Evolutionary conservation across 2,329 filamentous ascomycete genomes (phyloP).

Genomic region (Metarhizium rileyi): DNA sequence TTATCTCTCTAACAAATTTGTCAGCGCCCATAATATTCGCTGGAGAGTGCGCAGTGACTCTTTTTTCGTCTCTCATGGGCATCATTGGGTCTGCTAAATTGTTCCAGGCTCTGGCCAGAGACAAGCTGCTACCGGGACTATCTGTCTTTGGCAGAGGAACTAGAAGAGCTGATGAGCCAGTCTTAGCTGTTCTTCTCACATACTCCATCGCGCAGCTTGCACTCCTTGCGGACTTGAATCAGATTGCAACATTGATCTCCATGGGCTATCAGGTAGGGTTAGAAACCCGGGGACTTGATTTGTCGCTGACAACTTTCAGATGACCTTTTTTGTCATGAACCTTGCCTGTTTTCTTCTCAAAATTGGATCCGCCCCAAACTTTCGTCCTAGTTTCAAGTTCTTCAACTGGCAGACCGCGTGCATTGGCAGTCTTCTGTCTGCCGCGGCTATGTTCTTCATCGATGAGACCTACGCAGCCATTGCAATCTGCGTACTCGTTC

Average conservation of each 20-base stretch:
- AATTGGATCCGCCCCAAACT: constrained; percentile 81
- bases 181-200: constrained; percentile 66
- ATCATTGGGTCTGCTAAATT: constrained; percentile 78
- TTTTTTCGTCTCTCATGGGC: constrained; percentile 83
- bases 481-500: constrained; percentile 61
- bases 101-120: constrained; percentile 71
- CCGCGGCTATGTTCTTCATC: constrained; percentile 81
- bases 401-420: constrained; percentile 81
- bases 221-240: constrained; percentile 74
- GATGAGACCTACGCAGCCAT: constrained; percentile 70
- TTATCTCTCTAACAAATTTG: constrained; percentile 74
- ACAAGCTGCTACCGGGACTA: constrained; percentile 69
- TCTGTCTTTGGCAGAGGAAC: constrained; percentile 66
- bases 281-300: background rate
- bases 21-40: constrained; percentile 64
- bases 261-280: constrained; percentile 67
- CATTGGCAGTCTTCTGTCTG: constrained; percentile 64
- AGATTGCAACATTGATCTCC: constrained; percentile 80
- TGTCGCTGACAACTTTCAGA: constrained; percentile 29
- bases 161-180: constrained; percentile 61
- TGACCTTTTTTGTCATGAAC: constrained; percentile 87
- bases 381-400: constrained; percentile 78
- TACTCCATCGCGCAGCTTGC: constrained; percentile 68
- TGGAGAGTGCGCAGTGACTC: constrained; percentile 72
- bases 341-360: constrained; percentile 79